Conservation (phyloP, 306 rosid species). For the Amphicarpaea edgeworthii region DNA sequence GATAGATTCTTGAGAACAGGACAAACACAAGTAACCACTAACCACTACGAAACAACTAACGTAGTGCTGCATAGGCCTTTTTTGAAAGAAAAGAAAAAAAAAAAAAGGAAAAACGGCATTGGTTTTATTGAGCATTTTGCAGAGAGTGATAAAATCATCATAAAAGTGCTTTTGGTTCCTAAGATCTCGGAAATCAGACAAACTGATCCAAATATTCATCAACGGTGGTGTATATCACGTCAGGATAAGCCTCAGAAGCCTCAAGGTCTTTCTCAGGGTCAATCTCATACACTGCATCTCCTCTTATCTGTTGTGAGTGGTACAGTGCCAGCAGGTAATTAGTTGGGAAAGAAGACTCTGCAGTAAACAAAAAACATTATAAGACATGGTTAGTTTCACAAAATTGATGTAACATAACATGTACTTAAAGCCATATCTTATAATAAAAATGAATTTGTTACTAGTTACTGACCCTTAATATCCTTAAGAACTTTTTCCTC, state of each 20-base stretch:
- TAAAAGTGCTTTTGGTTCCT: not conserved
- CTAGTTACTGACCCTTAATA: slow-evolving; percentile 50
- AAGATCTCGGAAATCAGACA: slow-evolving; percentile 27
- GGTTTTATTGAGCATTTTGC: not conserved
- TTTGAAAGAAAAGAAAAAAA: too few species aligned
- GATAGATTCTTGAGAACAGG: not conserved
- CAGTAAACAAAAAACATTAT: not conserved
- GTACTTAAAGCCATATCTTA: not conserved
- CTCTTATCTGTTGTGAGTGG: slow-evolving; percentile 53
- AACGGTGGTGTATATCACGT: slow-evolving; percentile 51
- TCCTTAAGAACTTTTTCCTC: slow-evolving; percentile 57
- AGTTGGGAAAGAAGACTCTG: slow-evolving; percentile 49
- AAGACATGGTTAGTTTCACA: not conserved
- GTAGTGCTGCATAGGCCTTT: too few species aligned
- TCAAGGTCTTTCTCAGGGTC: slow-evolving; percentile 52
- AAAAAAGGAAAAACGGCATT: not conserved
- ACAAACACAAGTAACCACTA: not conserved
- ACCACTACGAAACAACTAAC: not conserved
- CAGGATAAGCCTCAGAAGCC: slow-evolving; percentile 54
- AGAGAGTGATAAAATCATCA: not conserved
- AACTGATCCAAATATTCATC: slow-evolving; percentile 50
- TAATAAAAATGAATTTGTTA: not conserved
- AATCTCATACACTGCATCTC: slow-evolving; percentile 56
- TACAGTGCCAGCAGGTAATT: slow-evolving; percentile 47
- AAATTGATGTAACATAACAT: not conserved